Evolutionary conservation across 1,284 basidiomycete species (phyloP).

Genomic region (Ganoderma boninense): DNA sequence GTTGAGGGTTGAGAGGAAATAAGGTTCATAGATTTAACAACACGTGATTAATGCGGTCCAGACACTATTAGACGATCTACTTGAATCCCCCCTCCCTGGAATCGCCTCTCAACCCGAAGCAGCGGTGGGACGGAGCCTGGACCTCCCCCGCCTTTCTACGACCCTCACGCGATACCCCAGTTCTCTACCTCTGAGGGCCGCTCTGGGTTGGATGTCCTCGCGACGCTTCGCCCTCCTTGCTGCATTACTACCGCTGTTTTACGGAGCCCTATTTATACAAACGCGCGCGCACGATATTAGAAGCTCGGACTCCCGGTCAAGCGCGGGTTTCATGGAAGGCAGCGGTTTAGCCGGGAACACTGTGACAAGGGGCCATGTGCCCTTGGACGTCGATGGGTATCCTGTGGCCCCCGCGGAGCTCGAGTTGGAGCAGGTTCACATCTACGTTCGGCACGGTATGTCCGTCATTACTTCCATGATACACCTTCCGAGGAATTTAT

Average conservation of each 20-base stretch:
- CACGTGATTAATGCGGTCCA: too few relatives aligned
- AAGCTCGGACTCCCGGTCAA: neutral
- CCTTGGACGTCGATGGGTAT: conserved; percentile 68
- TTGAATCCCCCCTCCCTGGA: too few relatives aligned
- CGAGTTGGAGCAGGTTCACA: conserved; percentile 73
- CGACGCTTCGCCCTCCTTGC: conserved; percentile 13
- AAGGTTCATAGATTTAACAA: too few relatives aligned
- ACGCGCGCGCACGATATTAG: conserved; percentile 17
- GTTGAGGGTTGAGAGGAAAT: too few relatives aligned
- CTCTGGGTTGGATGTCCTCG: conserved; percentile 26
- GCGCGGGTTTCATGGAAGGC: conserved; percentile 23
- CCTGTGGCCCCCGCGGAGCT: conserved; percentile 64
- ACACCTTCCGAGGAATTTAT: neutral
- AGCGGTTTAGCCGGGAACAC: neutral
- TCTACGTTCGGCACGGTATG: conserved; percentile 80
- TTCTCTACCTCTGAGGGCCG: neutral
- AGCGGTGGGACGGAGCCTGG: too few relatives aligned
- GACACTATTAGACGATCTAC: too few relatives aligned
- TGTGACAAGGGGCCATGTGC: conserved; percentile 35
- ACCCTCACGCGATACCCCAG: neutral
- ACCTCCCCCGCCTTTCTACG: too few relatives aligned
- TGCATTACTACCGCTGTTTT: conserved; percentile 22
- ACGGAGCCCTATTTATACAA: conserved; percentile 26
- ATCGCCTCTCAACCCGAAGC: too few relatives aligned
- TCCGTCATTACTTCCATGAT: conserved; percentile 13